A percentile compares a stretch with the other conserved stretches of the same genome.
These are phyloP conservation scores for Coleophoma cylindrospora DNA, from an alignment of 2,329 filamentous ascomycete species.

Conservation along the genomic window DNA sequence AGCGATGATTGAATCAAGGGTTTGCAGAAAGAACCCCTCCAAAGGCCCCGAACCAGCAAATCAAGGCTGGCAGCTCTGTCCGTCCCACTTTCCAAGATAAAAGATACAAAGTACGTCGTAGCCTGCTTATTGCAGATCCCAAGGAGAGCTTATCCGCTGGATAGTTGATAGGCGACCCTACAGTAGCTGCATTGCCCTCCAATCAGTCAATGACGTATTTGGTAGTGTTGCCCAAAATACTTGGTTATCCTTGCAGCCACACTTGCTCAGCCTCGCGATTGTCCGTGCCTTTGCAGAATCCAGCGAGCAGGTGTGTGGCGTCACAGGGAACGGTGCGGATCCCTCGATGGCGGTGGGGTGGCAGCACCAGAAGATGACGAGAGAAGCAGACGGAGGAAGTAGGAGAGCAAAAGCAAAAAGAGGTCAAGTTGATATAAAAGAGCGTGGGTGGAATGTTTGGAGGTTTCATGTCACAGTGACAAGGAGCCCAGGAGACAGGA, in stretches of 20 bases:
- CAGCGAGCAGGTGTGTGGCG: no score
- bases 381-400: no score
- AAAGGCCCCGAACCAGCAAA: not conserved
- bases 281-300: not conserved
- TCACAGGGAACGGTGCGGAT: no score
- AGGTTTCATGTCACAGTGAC: no score
- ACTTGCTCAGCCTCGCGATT: not conserved
- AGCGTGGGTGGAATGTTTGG: no score
- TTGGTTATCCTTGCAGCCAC: not conserved
- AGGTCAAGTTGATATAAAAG: no score
- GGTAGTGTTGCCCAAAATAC: conserved; percentile 1
- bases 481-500: no score
- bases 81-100: not conserved
- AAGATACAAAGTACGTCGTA: not conserved
- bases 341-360: no score
- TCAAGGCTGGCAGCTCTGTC: not conserved
- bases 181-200: conserved; percentile 14
- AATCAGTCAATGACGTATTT: conserved; percentile 12
- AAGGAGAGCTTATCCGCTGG: not conserved
- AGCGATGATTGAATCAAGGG: not conserved
- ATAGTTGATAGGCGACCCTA: conserved; percentile 1
- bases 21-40: not conserved
- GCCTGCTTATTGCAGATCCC: not conserved
- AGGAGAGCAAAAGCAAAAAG: no score
- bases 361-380: no score